Percentiles rank a stretch among this genome's conserved stretches.
phyloP scores from a whole-genome alignment of 805 yeast species.

The Yarrowia hollandica region DNA sequence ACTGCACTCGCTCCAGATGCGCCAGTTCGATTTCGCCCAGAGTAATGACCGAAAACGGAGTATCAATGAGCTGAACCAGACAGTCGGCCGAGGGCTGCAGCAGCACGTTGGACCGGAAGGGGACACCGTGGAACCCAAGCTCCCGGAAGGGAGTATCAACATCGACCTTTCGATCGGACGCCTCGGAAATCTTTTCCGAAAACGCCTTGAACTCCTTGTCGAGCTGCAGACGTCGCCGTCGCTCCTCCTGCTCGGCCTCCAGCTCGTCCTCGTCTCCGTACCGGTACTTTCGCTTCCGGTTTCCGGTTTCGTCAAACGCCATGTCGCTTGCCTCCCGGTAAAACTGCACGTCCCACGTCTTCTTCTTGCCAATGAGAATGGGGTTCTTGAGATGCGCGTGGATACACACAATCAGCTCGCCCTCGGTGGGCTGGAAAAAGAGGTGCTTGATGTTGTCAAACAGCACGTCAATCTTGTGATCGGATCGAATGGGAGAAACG shows the following conservation, averaged over 20 bases:
- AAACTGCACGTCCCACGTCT: constrained; percentile 92
- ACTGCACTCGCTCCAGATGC: constrained; percentile 94
- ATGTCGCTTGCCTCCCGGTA: constrained; percentile 96
- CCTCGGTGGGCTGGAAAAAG: constrained; percentile 94
- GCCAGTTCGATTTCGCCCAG: constrained; percentile 91
- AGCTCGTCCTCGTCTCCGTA: constrained; percentile 98
- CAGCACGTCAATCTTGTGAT: constrained; percentile 82
- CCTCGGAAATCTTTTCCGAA: constrained; percentile 87
- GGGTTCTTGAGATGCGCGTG: constrained; percentile 93
- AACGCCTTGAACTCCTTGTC: constrained; percentile 89
- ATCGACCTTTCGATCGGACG: constrained; percentile 78
- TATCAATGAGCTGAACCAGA: constrained; percentile 87
- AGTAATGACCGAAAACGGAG: constrained; percentile 91
- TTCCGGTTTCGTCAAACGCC: constrained; percentile 96
- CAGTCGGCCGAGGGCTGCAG: constrained; percentile 98
- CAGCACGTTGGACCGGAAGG: constrained; percentile 87
- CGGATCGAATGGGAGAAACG: constrained; percentile 80
- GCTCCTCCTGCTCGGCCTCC: constrained; percentile 97
- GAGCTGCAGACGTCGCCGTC: constrained; percentile 83
- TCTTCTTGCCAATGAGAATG: constrained; percentile 91
- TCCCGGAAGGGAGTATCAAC: constrained; percentile 95
- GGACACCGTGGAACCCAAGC: constrained; percentile 96
- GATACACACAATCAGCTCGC: constrained; percentile 86
- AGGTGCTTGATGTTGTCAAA: constrained; percentile 90
- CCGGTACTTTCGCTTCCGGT: constrained; percentile 76